Conservation (phyloP, 148 eudicot species). For the Silene latifolia region DNA sequence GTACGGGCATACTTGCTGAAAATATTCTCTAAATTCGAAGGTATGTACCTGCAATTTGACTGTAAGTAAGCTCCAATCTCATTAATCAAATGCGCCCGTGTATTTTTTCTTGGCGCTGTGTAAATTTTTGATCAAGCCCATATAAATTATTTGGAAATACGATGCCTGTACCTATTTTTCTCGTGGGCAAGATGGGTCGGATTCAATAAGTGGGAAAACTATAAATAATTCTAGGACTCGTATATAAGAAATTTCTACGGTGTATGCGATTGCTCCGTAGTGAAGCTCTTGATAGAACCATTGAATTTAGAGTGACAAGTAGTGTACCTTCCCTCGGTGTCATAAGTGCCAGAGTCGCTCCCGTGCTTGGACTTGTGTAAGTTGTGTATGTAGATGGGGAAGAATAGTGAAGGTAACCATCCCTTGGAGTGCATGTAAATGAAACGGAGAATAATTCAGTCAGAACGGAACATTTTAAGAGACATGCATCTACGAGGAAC, state of each 20-base stretch:
- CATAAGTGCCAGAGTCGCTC: conserved; percentile 70
- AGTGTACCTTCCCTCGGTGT: conserved; percentile 69
- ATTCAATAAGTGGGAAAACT: too few relatives aligned
- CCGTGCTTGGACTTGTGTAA: conserved; percentile 69
- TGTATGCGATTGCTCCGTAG: too few relatives aligned
- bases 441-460: neutral
- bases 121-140: too few relatives aligned
- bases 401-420: conserved; percentile 55
- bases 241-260: too few relatives aligned
- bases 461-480: neutral
- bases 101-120: too few relatives aligned
- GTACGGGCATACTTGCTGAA: conserved; percentile 81
- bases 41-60: conserved; percentile 43
- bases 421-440: conserved; percentile 33
- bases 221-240: too few relatives aligned
- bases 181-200: too few relatives aligned
- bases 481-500: neutral
- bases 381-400: conserved; percentile 57
- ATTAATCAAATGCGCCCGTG: too few relatives aligned
- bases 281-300: too few relatives aligned
- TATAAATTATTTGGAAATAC: too few relatives aligned
- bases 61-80: neutral
- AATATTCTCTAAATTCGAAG: conserved; percentile 50
- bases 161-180: too few relatives aligned
- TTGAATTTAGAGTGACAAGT: neutral